A percentile compares a stretch with the other conserved stretches of the same genome.
phyloP scores from a whole-genome alignment of 2,329 filamentous ascomycete species.

The Trichoderma koningii region DNA sequence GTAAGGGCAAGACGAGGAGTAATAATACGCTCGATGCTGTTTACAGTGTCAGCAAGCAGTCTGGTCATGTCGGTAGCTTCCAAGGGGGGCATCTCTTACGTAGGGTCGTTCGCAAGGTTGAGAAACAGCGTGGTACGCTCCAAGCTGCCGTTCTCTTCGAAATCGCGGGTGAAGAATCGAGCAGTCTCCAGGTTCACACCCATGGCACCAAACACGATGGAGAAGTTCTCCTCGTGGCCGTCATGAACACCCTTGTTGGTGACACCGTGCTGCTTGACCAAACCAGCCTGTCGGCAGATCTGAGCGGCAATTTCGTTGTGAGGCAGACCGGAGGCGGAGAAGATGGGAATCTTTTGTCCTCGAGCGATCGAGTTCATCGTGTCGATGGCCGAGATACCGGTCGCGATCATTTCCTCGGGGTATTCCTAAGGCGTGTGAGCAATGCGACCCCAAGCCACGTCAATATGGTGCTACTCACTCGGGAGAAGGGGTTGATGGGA shows the following conservation, averaged over 20 bases:
- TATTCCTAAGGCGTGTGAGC: slow-evolving; percentile 67
- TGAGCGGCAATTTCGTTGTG: slow-evolving; percentile 99
- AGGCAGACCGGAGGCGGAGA: slow-evolving; percentile 95
- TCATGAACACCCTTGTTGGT: slow-evolving; percentile 96
- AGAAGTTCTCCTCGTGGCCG: slow-evolving; percentile 98
- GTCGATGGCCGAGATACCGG: slow-evolving; percentile 98
- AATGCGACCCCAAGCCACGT: neutral
- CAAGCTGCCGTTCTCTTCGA: slow-evolving; percentile 98
- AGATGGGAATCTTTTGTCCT: slow-evolving; percentile 99
- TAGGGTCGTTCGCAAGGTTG: slow-evolving; percentile 98
- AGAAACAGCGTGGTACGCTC: slow-evolving; percentile 97
- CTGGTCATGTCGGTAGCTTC: neutral
- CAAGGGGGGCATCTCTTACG: slow-evolving; percentile 59
- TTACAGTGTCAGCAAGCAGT: slow-evolving; percentile 27
- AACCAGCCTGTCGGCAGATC: slow-evolving; percentile 94
- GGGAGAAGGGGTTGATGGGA: slow-evolving; percentile 96
- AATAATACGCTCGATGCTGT: slow-evolving; percentile 97
- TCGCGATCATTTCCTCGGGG: slow-evolving; percentile 99
- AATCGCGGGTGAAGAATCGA: slow-evolving; percentile 97
- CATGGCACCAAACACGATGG: slow-evolving; percentile 99
- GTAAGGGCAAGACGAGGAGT: slow-evolving; percentile 97
- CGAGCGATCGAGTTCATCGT: slow-evolving; percentile 98
- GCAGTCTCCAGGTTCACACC: slow-evolving; percentile 99
- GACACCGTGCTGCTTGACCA: slow-evolving; percentile 76
- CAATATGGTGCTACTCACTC: slow-evolving; percentile 56